Conservation (phyloP, 2,329 filamentous ascomycete genomes). For the Aspergillus jensenii region DNA sequence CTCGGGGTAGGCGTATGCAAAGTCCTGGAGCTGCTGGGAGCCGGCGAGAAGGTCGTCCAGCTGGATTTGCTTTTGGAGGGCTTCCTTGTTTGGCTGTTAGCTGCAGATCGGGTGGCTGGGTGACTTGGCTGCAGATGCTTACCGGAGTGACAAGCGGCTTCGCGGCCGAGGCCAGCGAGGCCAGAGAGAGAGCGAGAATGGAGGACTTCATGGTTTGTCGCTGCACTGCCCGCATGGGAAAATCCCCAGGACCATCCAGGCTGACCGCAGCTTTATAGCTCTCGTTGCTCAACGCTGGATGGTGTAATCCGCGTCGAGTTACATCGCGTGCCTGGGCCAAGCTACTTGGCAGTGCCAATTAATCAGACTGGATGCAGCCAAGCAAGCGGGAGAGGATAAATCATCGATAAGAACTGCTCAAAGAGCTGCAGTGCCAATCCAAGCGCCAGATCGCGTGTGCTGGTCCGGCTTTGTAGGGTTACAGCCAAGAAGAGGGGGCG, state of each 20-base stretch:
- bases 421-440: not conserved
- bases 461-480: not conserved
- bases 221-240: no score
- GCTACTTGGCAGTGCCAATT: constrained; percentile 5
- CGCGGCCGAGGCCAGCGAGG: constrained; percentile 10
- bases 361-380: not conserved
- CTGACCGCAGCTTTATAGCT: not conserved
- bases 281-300: not conserved
- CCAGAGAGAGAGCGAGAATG: constrained; percentile 7
- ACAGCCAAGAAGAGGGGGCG: constrained; percentile 8
- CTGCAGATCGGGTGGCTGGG: no score
- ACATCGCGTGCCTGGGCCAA: constrained; percentile 12
- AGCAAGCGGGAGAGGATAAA: constrained; percentile 1
- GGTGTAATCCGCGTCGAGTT: constrained; percentile 8
- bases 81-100: not conserved
- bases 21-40: constrained; percentile 54
- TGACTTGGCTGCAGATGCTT: not conserved
- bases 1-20: constrained; percentile 30
- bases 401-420: constrained; percentile 14
- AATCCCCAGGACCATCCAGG: not conserved
- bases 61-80: constrained; percentile 43
- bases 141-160: constrained; percentile 12
- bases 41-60: constrained; percentile 57
- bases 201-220: constrained; percentile 11
- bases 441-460: not conserved